Percentiles rank a stretch among this genome's conserved stretches.
phyloP scores from a whole-genome alignment of 331 rosid species.

The Quercus lobata region DNA sequence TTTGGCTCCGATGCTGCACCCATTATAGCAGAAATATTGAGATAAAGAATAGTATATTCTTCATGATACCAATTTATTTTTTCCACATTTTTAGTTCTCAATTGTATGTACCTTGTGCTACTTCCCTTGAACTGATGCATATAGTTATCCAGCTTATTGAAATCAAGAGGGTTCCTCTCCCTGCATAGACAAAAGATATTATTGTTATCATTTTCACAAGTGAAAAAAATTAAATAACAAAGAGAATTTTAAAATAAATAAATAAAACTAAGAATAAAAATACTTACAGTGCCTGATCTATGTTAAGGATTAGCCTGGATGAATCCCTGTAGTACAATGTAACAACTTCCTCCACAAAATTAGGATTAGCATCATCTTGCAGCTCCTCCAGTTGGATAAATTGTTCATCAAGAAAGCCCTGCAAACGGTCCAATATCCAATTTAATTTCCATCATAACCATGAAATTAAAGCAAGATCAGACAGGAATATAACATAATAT shows the following conservation, averaged over 20 bases:
- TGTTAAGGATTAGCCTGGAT: constrained; percentile 52
- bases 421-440: background rate
- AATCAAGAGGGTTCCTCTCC: constrained; percentile 60
- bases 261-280: background rate
- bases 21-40: constrained; percentile 16
- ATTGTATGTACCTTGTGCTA: constrained; percentile 67
- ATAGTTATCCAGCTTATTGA: constrained; percentile 56
- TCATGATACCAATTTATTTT: background rate
- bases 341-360: constrained; percentile 88
- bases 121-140: constrained; percentile 97
- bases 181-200: constrained; percentile 29
- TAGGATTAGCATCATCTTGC: constrained; percentile 84
- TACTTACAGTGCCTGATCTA: constrained; percentile 73
- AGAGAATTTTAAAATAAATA: background rate
- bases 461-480: background rate
- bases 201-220: background rate
- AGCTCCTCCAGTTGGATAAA: constrained; percentile 82
- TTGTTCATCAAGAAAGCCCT: constrained; percentile 89
- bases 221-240: background rate
- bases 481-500: too few species aligned
- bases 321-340: constrained; percentile 80
- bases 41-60: constrained; percentile 13
- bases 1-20: constrained; percentile 90
- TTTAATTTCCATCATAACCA: background rate
- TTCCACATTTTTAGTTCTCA: background rate